Conservation (phyloP, 495 filamentous ascomycete genomes). For the Talaromyces proteolyticus region DNA sequence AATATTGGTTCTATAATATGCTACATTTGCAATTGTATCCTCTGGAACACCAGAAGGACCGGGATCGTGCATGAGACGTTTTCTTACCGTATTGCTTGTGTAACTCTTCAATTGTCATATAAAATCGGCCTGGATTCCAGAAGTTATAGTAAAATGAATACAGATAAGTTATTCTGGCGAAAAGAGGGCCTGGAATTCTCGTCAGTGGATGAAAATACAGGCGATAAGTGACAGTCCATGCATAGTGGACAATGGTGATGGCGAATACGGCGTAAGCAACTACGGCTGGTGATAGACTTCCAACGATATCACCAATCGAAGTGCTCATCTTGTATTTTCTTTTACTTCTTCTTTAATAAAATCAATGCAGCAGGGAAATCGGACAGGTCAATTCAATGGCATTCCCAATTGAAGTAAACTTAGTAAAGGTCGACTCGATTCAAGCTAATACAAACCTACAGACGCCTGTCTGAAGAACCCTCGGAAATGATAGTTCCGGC, state of each 20-base stretch:
- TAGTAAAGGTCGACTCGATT: no score
- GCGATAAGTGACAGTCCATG: slow-evolving; percentile 1
- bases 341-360: no score
- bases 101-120: slow-evolving; percentile 25
- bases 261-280: neutral
- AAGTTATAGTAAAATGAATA: slow-evolving; percentile 8
- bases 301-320: neutral
- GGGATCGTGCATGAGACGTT: neutral
- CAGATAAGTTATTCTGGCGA: slow-evolving; percentile 30
- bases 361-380: no score
- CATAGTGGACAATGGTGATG: neutral
- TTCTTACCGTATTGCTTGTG: slow-evolving; percentile 29
- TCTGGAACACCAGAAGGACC: neutral
- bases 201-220: slow-evolving; percentile 9
- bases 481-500: no score
- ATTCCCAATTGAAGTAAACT: no score
- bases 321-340: neutral
- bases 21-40: neutral
- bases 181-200: slow-evolving; percentile 5
- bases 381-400: no score
- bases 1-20: neutral
- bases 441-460: no score
- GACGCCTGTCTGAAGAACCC: no score
- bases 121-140: slow-evolving; percentile 15
- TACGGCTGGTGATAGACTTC: neutral